These are phyloP conservation scores for Lipomyces anomalus DNA, from an alignment of 805 yeast species.

Conservation along the genomic window DNA sequence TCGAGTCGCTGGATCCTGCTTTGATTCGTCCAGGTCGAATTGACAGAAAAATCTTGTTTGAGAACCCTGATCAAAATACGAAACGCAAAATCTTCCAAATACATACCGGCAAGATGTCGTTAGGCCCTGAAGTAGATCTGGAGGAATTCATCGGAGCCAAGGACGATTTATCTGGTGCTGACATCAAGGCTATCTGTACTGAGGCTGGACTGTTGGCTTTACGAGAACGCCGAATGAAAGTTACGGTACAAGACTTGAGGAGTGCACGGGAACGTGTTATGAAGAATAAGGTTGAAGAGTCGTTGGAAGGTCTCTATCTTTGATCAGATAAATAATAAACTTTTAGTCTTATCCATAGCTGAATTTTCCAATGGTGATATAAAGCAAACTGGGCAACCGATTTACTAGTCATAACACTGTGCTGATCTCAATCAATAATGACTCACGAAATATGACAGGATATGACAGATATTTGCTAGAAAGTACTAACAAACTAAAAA, in stretches of 20 bases:
- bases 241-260: conserved; percentile 86
- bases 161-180: conserved; percentile 96
- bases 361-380: too few relatives aligned
- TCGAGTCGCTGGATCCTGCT: conserved; percentile 92
- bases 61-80: conserved; percentile 89
- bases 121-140: conserved; percentile 79
- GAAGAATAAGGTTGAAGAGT: conserved; percentile 95
- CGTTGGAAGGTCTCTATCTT: conserved; percentile 86
- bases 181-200: conserved; percentile 94
- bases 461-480: too few relatives aligned
- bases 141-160: conserved; percentile 84
- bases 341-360: too few relatives aligned
- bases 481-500: too few relatives aligned
- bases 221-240: conserved; percentile 97
- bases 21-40: conserved; percentile 95
- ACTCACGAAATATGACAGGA: too few relatives aligned
- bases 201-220: conserved; percentile 94
- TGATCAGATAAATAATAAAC: too few relatives aligned
- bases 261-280: conserved; percentile 90
- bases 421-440: too few relatives aligned
- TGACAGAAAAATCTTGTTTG: conserved; percentile 91
- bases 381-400: too few relatives aligned
- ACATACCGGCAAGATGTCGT: conserved; percentile 89
- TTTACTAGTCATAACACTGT: too few relatives aligned
- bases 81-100: conserved; percentile 88